Percentiles rank a stretch among this genome's conserved stretches.
phyloP scores from a whole-genome alignment of 2,329 filamentous ascomycete species.

The Alternaria viburni region DNA sequence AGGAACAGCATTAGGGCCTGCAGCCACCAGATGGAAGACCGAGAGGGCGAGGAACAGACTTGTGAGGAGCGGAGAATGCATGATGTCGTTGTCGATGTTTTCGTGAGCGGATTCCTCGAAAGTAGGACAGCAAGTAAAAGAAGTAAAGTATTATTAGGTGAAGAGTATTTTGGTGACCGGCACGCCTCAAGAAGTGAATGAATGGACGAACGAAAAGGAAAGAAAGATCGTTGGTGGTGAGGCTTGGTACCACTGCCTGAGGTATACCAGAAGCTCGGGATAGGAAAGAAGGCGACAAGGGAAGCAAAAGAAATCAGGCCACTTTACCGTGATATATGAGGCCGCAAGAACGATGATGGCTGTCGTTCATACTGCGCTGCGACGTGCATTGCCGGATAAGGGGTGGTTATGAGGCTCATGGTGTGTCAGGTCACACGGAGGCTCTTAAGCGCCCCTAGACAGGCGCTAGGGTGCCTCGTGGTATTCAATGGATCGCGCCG shows the following conservation, averaged over 20 bases:
- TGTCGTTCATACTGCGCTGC: conserved; percentile 36
- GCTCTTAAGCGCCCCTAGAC: conserved; percentile 30
- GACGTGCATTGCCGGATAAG: conserved; percentile 37
- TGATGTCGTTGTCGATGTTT: neutral
- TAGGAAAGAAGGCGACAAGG: conserved; percentile 27
- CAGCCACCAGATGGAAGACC: conserved; percentile 26
- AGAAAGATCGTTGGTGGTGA: conserved; percentile 4
- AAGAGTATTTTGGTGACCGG: conserved; percentile 34
- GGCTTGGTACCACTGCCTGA: conserved; percentile 22
- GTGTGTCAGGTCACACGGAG: conserved; percentile 33
- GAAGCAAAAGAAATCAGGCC: conserved; percentile 37
- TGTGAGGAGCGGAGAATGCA: conserved; percentile 36
- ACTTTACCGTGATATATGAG: conserved; percentile 40
- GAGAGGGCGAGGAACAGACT: conserved; percentile 36
- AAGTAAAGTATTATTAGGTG: conserved; percentile 18
- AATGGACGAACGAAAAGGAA: conserved; percentile 21
- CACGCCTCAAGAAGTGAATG: conserved; percentile 31
- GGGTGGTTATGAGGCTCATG: conserved; percentile 30
- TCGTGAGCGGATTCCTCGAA: neutral
- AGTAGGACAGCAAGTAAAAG: neutral
- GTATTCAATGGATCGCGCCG: neutral
- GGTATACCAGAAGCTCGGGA: conserved; percentile 24
- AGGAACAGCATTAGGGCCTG: conserved; percentile 12
- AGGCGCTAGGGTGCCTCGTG: conserved; percentile 10
- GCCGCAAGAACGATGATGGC: conserved; percentile 21